Base-by-base conservation (phyloP, 2,329 filamentous ascomycete species). In the Ilyonectria destructans region DNA sequence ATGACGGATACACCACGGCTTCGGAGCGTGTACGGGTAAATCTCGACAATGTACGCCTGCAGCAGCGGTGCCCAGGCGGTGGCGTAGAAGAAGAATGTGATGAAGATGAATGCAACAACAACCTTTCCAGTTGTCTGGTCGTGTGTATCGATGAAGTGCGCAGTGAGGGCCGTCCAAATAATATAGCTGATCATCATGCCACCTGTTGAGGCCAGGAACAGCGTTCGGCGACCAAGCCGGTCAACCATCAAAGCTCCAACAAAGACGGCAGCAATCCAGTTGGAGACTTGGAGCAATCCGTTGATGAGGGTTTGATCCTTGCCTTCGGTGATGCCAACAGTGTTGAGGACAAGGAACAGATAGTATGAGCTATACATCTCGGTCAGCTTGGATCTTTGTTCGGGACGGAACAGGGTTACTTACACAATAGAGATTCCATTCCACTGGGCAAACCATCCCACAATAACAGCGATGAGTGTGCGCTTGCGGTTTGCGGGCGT, bases 171-270 rank as follows among this genome's bases (percentile, higher is more conserved):
- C 1, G 78, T 75, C 62, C 74, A 78, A 40, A 80, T 82, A 15
- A 78, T 64, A 17, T 80, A 81, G 5, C 74, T 75, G n/a, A 79
- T 74, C 17, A 79, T 78, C 74, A 83, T 83, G 13, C 80, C 80
- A 7, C 75, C 66, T 0, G 81, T 81, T 1, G 81, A 81, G 3
- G 77, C 69, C 6, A 84, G 74, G 31, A 84, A 74, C 70, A 84
- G 77, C 40, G 80, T 80, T 0, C 82, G 80, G 37, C 82, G 82
- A 7, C 82, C 82, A 0, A 83, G 76, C 4, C 78, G 67, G 66
- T 84, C 82, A 4, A 84, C 81, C 40, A 83, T 73, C 21, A 81
- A 76, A 10, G 82, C 81, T 13, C 81, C 81, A 2, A 74, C 74
- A 2, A 79, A 77, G 1, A 81, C 78, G 52, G 82, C 81, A 17